Evolutionary conservation across 1,139 yeast species (phyloP), one percentile per base, ranked within the genome.

Genomic region (Taiozyma onychis): DNA sequence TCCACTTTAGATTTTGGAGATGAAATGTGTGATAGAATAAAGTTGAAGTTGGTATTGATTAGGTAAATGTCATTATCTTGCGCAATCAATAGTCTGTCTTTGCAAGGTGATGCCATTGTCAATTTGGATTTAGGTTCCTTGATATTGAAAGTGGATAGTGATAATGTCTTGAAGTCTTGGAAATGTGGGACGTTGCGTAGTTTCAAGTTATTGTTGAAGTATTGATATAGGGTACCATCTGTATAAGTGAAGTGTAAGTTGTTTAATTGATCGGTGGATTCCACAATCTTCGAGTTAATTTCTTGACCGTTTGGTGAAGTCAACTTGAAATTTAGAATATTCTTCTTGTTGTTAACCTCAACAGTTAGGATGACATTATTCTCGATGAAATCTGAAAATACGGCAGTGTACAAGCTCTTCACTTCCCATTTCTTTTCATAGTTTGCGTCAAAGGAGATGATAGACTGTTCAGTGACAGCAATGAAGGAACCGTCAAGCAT

Each of bases 11-110:
- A 51, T 43, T 54, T 55, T 13, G 59, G 57, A 39, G 65, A 63
- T 37, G 62, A 62, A 22, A 64, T 61, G 42, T 67, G 57, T 5
- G 72, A 63, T n/a, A 76, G 54, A 28, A 72, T 58, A 6, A 78
- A 68, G 43, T 68, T 68, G 55, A 73, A 75, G 27, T 68, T 63
- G 27, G 75, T 63, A 56, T 78, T 81, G 37, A 77, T 56, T 13
- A 77, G 60, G 50, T 62, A 66, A 2, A 72, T 53, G 24, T 59
- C 63, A 24, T 65, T 63, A 21, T 66, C 66, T 16, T 64, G 59
- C 1, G 74, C 66, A n/a, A 77, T 51, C 24, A 74, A 54, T 7
- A 75, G 54, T 54, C 75, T 69, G 49, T 70, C 69, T 4, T 59
- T 50, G 2, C 70, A 63, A 16, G 72, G 69, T 34, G 74, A 67